Evolutionary conservation across 768 basidiomycete genomes (phyloP).

Genomic region (button mushroom (Agaricus bisporus)): DNA sequence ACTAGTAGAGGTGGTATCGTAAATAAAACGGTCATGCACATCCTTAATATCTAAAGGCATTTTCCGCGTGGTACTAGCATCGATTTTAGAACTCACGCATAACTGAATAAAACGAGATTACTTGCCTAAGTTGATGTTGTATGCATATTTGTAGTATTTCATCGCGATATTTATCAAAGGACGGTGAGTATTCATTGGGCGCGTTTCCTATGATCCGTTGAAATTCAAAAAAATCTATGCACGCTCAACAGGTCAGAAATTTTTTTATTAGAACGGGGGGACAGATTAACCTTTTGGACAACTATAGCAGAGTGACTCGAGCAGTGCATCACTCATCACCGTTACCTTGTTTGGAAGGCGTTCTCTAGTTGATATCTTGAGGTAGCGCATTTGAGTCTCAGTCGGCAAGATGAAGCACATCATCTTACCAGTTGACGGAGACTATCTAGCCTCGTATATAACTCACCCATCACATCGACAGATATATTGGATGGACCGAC

Average conservation of each 20-base stretch:
- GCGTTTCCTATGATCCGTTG: background rate
- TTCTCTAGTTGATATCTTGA: background rate
- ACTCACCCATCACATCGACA: background rate
- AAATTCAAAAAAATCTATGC: slow-evolving; percentile 4
- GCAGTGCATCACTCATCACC: slow-evolving; percentile 1
- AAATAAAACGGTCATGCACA: background rate
- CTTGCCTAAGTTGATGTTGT: slow-evolving; percentile 1
- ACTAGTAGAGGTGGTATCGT: background rate
- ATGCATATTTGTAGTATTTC: background rate
- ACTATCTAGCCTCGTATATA: slow-evolving; percentile 1
- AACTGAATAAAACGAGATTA: background rate
- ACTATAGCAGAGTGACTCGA: background rate
- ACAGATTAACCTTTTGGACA: slow-evolving; percentile 1
- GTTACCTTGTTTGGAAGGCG: background rate
- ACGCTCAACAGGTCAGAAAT: background rate
- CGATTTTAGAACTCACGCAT: background rate
- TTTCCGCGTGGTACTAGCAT: background rate
- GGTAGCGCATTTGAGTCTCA: background rate
- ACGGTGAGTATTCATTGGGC: background rate
- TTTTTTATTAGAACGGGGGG: background rate
- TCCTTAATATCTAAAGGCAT: background rate
- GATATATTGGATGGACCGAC: background rate
- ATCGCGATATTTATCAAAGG: background rate
- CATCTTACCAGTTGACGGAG: background rate
- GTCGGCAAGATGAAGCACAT: background rate